Base-by-base conservation (phyloP, 2,329 filamentous ascomycete species). In the Cordyceps cicadae region DNA sequence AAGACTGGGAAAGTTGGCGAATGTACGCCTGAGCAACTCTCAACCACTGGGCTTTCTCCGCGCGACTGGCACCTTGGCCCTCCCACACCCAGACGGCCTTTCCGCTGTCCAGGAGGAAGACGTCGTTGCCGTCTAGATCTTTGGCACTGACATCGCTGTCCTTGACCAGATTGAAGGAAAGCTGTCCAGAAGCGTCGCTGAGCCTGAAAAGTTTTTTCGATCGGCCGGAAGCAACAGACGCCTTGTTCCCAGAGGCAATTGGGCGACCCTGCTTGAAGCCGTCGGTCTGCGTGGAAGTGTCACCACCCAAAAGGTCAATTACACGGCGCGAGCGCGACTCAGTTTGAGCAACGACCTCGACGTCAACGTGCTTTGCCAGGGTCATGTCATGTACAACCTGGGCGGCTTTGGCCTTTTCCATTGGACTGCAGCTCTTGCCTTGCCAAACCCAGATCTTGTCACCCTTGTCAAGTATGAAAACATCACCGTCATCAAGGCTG, bases 381-480 rank as follows among this genome's bases (percentile, higher is more conserved):
- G 81, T 87, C 78, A 85, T 77, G 62, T 86, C 82, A 66, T 87
- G 80, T 5, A 88, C 85, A 2, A 88, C 83, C 69, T 87, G 84
- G 0, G 86, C 86, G 0, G 85, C 84, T 72, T 85, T 87, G 50
- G 81, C 81, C 74, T 87, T 88, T 68, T 89, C 86, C 83, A 87
- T 87, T 0, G 85, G 86, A 52, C 81, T 85, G 68, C 84, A 86
- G 48, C 77, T 78, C 66, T 77, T 79, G 55, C 86, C 86, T 73
- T 88, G 86, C 86, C 86, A 89, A 4, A 87, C 82, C 78, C 82
- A 87, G 65, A 88, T 85, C 74, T 87, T 87, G 54, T 81, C 75
- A 26, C 80, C 80, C 57, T 77, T 77, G 65, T 88, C 86, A 49
- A 88, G 71, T 15, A 88, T 75, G 65, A 88, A 88, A 2, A 88